These are phyloP conservation scores for Krasilnikovozyma curviuscula DNA, from an alignment of 768 basidiomycete species.

Conservation along the genomic window DNA sequence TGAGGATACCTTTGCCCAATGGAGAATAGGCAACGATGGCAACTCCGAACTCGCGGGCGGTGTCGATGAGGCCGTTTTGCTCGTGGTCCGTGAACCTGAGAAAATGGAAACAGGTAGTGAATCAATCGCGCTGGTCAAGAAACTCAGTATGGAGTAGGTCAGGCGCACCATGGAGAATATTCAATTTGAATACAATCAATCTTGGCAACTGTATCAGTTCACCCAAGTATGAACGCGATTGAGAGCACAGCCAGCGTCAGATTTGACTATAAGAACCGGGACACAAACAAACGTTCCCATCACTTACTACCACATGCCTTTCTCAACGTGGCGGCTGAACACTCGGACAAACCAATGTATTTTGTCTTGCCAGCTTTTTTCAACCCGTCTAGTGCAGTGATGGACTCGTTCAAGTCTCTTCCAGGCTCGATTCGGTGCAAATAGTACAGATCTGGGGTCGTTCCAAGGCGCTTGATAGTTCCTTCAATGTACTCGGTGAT, in stretches of 20 bases:
- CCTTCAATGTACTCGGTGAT: conserved; percentile 18
- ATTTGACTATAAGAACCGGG: too few relatives aligned
- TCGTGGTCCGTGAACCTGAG: conserved; percentile 23
- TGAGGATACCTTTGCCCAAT: conserved; percentile 30
- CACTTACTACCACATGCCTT: conserved; percentile 36
- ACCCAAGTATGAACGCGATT: neutral
- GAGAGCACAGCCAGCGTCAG: too few relatives aligned
- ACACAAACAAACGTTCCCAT: too few relatives aligned
- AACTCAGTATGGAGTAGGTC: too few relatives aligned
- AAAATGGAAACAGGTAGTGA: too few relatives aligned
- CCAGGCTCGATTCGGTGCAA: too few relatives aligned
- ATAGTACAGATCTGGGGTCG: conserved; percentile 19
- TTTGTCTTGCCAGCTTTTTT: conserved; percentile 34
- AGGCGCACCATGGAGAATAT: conserved; percentile 23
- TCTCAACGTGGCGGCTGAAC: conserved; percentile 32
- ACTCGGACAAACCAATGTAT: conserved; percentile 39
- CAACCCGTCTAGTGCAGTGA: too few relatives aligned
- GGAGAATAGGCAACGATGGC: conserved; percentile 37
- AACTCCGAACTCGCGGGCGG: conserved; percentile 35
- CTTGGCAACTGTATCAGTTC: conserved; percentile 14
- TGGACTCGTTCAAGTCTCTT: too few relatives aligned
- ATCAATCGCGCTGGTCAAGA: too few relatives aligned
- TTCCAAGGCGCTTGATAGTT: conserved; percentile 15
- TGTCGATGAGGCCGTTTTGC: conserved; percentile 27
- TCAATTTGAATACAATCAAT: conserved; percentile 24